These are phyloP conservation scores for Mallotus nudiflorus DNA, from an alignment of 345 rosid species.

Conservation along the genomic window DNA sequence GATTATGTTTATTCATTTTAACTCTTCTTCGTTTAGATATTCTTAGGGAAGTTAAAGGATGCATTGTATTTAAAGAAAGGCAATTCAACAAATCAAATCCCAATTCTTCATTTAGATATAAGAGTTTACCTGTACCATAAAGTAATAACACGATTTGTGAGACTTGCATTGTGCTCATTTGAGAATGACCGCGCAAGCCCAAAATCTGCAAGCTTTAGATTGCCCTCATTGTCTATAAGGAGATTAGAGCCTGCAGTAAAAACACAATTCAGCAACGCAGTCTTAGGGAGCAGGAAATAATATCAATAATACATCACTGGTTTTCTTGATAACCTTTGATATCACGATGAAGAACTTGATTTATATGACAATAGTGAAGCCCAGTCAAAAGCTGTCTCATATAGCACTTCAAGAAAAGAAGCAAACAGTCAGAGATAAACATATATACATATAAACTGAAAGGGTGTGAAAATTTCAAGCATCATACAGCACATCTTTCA, in stretches of 20 bases:
- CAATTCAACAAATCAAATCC: not conserved
- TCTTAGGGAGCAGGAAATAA: not conserved
- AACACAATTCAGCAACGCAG: slow-evolving; percentile 8
- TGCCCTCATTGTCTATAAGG: slow-evolving; percentile 89
- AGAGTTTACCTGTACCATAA: slow-evolving; percentile 81
- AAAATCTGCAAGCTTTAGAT: slow-evolving; percentile 92
- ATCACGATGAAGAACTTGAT: slow-evolving; percentile 97
- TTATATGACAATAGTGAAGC: slow-evolving; percentile 90
- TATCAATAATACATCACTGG: not conserved
- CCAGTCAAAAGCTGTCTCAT: slow-evolving; percentile 98
- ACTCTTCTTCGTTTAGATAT: not conserved
- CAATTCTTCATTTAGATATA: not conserved
- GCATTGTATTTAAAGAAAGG: not conserved
- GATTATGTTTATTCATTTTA: not conserved
- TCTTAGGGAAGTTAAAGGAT: not conserved
- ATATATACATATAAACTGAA: not conserved
- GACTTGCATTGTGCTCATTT: slow-evolving; percentile 66
- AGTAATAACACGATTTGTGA: slow-evolving; percentile 91
- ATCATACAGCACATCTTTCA: not conserved
- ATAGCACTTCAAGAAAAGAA: slow-evolving; percentile 64
- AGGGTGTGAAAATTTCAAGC: not conserved
- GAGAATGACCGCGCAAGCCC: slow-evolving; percentile 91
- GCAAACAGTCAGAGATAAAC: slow-evolving; percentile 7
- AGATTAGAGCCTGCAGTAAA: slow-evolving; percentile 84
- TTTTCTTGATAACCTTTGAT: slow-evolving; percentile 63